Percentiles rank a stretch among this genome's conserved stretches.
Conservation (phyloP, 169 alveolate genomes). For the Cryptosporidium sp. region DNA sequence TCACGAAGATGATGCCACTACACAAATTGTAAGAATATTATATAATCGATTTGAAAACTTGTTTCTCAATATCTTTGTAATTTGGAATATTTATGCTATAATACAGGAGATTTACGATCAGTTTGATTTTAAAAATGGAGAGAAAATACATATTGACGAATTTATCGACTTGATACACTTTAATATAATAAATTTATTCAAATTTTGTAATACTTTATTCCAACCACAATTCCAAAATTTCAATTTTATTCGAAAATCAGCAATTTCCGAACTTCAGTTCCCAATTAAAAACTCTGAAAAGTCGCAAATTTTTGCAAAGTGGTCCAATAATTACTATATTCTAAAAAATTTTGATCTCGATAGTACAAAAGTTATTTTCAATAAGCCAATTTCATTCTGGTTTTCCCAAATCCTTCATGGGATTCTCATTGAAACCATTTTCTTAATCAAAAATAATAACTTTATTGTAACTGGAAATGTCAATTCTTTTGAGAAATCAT, state of each 20-base stretch:
- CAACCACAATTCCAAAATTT: background rate
- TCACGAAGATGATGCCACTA: conserved; percentile 46
- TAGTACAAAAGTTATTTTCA: conserved; percentile 3
- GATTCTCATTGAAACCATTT: conserved; percentile 20
- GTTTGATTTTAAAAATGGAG: background rate
- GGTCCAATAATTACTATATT: conserved; percentile 21
- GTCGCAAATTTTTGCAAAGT: conserved; percentile 15
- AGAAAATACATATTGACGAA: background rate
- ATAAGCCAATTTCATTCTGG: conserved; percentile 46
- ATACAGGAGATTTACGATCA: background rate
- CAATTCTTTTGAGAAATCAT: conserved; percentile 7
- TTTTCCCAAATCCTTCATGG: conserved; percentile 44
- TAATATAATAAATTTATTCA: background rate
- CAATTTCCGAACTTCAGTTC: conserved; percentile 16
- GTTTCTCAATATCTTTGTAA: conserved; percentile 31
- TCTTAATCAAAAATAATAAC: conserved; percentile 1
- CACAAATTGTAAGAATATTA: conserved; percentile 17
- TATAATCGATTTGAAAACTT: conserved; percentile 26
- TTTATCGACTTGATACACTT: background rate
- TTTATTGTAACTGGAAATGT: background rate
- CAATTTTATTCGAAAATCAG: background rate
- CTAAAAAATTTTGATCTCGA: conserved; percentile 38
- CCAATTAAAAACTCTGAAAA: conserved; percentile 34
- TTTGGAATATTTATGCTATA: conserved; percentile 40
- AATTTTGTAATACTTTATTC: background rate